Conservation (phyloP, 73 alveolate species). For the Blepharisma japonicum region DNA sequence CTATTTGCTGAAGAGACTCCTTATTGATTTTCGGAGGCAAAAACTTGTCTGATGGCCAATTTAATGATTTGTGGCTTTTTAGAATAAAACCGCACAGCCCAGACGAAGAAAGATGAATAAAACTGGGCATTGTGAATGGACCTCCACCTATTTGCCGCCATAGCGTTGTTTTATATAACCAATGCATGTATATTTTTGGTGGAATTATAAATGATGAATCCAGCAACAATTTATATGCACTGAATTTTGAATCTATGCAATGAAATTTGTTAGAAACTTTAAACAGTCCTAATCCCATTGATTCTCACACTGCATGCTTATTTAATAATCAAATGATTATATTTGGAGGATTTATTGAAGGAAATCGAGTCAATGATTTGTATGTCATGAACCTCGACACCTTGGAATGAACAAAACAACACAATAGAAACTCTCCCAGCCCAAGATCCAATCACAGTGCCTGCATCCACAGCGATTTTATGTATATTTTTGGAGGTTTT, state of each 20-base stretch:
- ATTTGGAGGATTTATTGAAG: conserved; percentile 39
- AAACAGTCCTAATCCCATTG: conserved; percentile 8
- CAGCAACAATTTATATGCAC: not conserved
- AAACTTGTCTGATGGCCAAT: conserved; percentile 59
- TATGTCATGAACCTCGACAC: not conserved
- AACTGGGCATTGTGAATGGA: not conserved
- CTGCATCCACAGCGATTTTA: not conserved
- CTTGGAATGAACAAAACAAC: not conserved
- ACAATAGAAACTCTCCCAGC: not conserved
- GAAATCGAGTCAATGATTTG: conserved; percentile 24
- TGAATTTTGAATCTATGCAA: not conserved
- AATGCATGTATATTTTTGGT: conserved; percentile 70
- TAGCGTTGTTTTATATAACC: conserved; percentile 64
- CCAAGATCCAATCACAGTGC: not conserved
- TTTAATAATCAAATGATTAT: conserved; percentile 24
- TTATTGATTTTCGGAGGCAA: conserved; percentile 52
- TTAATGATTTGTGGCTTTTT: conserved; percentile 52
- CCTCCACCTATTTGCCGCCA: conserved; percentile 90
- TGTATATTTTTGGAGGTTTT: conserved; percentile 55
- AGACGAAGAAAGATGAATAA: conserved; percentile 4
- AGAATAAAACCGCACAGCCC: conserved; percentile 4
- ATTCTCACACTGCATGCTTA: not conserved
- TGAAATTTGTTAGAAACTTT: not conserved
- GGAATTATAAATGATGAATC: conserved; percentile 55
- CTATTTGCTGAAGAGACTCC: not conserved